Conservation (phyloP, 2,329 filamentous ascomycete species). For the Cladosporium sp. region DNA sequence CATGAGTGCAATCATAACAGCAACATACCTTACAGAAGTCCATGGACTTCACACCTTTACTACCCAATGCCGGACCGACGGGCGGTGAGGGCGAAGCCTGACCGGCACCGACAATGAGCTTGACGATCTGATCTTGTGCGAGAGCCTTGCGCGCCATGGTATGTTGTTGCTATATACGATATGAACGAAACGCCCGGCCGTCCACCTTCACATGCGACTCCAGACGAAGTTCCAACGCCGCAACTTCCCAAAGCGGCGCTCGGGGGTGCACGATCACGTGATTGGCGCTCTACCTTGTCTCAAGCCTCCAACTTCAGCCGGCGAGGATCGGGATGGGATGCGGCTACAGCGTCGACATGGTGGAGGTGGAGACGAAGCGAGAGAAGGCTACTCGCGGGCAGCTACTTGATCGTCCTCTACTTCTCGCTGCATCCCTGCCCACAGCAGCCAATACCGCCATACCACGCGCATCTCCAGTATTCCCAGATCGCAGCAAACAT, state of each 20-base stretch:
- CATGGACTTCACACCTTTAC: constrained; percentile 98
- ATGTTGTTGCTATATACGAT: not conserved
- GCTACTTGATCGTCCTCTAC: not conserved
- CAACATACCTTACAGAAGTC: constrained; percentile 92
- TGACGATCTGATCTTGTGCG: constrained; percentile 72
- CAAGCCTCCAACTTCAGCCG: not conserved
- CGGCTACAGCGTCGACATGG: not conserved
- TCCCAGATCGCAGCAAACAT: constrained; percentile 2
- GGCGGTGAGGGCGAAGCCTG: constrained; percentile 93
- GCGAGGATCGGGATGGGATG: not conserved
- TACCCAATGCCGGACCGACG: constrained; percentile 91
- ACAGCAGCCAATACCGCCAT: not conserved
- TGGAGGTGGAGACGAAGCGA: not conserved
- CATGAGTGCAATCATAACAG: not conserved
- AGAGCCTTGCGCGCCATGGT: constrained; percentile 51
- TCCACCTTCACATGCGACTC: constrained; percentile 5
- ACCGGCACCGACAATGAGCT: constrained; percentile 94
- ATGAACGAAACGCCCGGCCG: not conserved
- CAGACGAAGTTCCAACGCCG: constrained; percentile 7
- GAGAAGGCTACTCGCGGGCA: no score
- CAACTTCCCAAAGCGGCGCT: constrained; percentile 10
- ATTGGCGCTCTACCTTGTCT: not conserved
- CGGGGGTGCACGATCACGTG: constrained; percentile 5
- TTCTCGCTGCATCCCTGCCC: not conserved
- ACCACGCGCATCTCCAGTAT: not conserved